Conservation (phyloP, 2,329 filamentous ascomycete genomes). For the Clonostachys byssicola region DNA sequence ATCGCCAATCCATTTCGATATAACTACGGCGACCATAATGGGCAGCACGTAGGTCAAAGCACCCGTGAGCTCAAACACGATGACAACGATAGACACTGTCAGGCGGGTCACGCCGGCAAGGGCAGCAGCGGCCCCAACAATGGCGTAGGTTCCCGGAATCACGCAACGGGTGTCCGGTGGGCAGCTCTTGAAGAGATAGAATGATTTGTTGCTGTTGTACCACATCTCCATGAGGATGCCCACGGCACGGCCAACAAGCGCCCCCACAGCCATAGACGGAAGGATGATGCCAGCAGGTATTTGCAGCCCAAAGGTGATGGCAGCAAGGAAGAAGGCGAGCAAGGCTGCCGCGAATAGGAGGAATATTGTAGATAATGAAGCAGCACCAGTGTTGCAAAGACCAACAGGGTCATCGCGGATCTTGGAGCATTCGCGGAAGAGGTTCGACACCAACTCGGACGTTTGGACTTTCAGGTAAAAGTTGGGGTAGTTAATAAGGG, state of each 20-base stretch:
- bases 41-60: constrained; percentile 94
- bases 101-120: constrained; percentile 91
- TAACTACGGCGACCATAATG: constrained; percentile 98
- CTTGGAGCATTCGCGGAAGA: constrained; percentile 87
- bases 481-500: constrained; percentile 91
- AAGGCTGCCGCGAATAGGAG: constrained; percentile 78
- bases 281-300: constrained; percentile 95
- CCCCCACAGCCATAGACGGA: constrained; percentile 93
- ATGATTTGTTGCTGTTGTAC: constrained; percentile 73
- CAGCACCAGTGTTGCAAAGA: constrained; percentile 82
- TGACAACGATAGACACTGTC: constrained; percentile 97
- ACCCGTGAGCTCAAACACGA: constrained; percentile 98
- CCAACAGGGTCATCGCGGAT: constrained; percentile 82
- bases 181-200: constrained; percentile 75
- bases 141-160: constrained; percentile 92
- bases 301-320: constrained; percentile 88
- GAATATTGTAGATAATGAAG: constrained; percentile 76
- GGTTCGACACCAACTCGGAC: constrained; percentile 83
- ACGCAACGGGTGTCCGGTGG: constrained; percentile 84
- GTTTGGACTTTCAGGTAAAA: constrained; percentile 93
- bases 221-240: constrained; percentile 88
- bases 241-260: constrained; percentile 81
- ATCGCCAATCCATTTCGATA: constrained; percentile 97
- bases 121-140: constrained; percentile 92
- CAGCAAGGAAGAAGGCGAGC: constrained; percentile 79